These are phyloP conservation scores for Colletotrichum godetiae DNA, from an alignment of 2,329 filamentous ascomycete species.

Conservation along the genomic window DNA sequence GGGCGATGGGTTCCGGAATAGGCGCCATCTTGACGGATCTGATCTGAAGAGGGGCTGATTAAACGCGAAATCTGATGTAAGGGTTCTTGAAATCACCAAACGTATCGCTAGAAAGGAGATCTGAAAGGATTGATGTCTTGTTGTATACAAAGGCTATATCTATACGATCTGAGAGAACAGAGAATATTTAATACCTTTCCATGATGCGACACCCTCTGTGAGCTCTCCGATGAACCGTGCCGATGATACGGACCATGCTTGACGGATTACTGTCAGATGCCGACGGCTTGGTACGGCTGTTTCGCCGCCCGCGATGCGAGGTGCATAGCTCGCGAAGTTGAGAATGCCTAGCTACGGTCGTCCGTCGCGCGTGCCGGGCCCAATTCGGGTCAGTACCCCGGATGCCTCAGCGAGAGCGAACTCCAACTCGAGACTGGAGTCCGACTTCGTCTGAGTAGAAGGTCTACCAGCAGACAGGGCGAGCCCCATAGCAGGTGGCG, in stretches of 20 bases:
- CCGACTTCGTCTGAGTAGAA: neutral
- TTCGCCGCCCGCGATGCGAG: neutral
- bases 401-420: neutral
- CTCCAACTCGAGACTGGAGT: neutral
- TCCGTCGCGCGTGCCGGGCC: neutral
- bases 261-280: neutral
- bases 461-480: neutral
- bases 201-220: neutral
- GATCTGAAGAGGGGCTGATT: neutral
- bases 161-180: neutral
- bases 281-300: neutral
- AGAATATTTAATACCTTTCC: neutral
- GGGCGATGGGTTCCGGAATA: conserved; percentile 15
- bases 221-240: neutral
- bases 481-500: neutral
- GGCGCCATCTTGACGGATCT: conserved; percentile 7
- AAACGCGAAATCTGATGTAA: neutral
- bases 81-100: neutral
- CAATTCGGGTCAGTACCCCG: neutral
- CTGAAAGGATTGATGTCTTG: neutral
- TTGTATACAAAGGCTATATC: neutral
- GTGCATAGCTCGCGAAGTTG: neutral
- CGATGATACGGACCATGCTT: neutral
- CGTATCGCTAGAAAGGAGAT: neutral
- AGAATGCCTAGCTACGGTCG: neutral